Base-by-base conservation (phyloP, 2,329 filamentous ascomycete species). In the Magnaporthales sp. region DNA sequence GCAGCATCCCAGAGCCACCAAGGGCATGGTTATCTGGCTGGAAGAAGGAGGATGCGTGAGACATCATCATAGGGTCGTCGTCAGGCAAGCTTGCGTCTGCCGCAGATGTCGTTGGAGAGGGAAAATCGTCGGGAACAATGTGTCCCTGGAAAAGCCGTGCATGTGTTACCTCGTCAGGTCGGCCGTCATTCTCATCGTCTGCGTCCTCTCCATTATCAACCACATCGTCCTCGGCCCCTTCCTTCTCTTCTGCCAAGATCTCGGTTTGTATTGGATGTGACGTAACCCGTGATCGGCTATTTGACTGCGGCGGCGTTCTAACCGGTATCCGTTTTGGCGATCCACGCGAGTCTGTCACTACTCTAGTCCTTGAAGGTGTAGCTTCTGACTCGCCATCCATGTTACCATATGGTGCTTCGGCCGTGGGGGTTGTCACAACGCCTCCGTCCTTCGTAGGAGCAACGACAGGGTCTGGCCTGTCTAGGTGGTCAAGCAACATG, bases 121-220 rank as follows among this genome's bases (percentile, higher is more conserved):
- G 90, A 73, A 93, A 94, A 75, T 97, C 91, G 75, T 97, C 95
- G 69, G 96, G 92, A 11, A 99, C 95, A 71, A 99, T 90, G 75
- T 98, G 95, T 15, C 95, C 95, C 72, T 97, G 93, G 9, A 98
- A 87, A 60, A 99, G 83, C 66, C 95, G 89, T 10, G 92, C 94
- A 67, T 93, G 94, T 58, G 93, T 96, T 63, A 99, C 93, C 75
- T 98, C 93, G 56, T 89, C 86, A 22, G 92, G 92, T 67, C 91
- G 89, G 75, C 91, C 86, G 72, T 97, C 92, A 66, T 89, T 91
- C 72, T 91, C 93, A 68, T 88, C 80, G 54, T 78, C 75, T 26
- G 73, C 66, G n/a, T 9, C 63, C 13, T 65, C 38, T 7, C 31
- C 62, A 22, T 72, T 71, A 51, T 71, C 74, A 30, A 74, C 69